Evolutionary conservation across 164 flowering plant genomes (phyloP).

Genomic region (Sedum album): DNA sequence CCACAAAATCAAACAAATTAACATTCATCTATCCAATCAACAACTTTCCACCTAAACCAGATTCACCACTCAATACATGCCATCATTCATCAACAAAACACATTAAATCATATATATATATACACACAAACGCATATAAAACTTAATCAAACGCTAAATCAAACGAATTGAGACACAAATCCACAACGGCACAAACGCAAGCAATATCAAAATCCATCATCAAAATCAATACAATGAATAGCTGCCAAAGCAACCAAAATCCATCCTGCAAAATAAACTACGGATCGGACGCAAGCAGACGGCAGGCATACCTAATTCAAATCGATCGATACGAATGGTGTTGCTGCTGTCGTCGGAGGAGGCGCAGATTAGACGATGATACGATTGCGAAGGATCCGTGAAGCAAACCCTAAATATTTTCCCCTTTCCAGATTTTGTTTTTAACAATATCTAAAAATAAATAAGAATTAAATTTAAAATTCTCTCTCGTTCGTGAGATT

Average conservation of each 20-base stretch:
- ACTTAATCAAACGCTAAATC: background rate
- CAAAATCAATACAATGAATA: background rate
- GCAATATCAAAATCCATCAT: background rate
- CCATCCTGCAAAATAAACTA: too few relatives aligned
- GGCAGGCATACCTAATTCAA: background rate
- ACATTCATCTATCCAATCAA: background rate
- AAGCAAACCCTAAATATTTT: conserved; percentile 3
- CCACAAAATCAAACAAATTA: background rate
- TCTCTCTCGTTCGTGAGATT: background rate
- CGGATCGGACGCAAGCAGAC: too few relatives aligned
- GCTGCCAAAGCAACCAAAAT: background rate
- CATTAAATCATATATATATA: background rate
- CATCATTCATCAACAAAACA: background rate
- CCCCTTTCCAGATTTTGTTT: background rate
- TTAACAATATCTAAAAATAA: background rate
- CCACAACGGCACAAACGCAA: background rate
- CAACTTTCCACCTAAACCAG: background rate
- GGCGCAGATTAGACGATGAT: background rate
- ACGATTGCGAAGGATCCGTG: background rate
- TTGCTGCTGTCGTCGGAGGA: background rate
- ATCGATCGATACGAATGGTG: background rate
- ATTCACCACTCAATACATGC: too few relatives aligned
- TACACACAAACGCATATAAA: too few relatives aligned
- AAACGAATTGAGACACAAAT: background rate
- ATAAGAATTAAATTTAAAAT: background rate